phyloP scores from a whole-genome alignment of 1,284 basidiomycete genomes.

The Puccinia coronata region DNA sequence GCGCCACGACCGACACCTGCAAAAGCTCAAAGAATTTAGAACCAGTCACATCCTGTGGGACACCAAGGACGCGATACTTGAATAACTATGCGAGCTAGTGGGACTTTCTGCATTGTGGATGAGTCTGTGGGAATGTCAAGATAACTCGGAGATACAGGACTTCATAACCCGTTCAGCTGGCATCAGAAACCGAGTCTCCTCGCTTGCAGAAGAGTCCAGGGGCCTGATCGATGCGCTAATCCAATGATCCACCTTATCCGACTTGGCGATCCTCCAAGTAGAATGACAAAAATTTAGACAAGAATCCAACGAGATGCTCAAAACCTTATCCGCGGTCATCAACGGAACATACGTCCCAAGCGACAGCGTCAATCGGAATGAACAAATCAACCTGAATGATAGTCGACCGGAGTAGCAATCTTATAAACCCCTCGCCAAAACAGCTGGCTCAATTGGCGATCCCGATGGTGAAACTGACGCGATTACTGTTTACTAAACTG shows the following conservation, averaged over 20 bases:
- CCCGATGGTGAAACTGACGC: too few relatives aligned
- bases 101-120: neutral
- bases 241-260: neutral
- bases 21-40: neutral
- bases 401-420: too few relatives aligned
- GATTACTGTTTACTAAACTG: too few relatives aligned
- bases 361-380: neutral
- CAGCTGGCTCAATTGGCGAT: too few relatives aligned
- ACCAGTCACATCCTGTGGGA: neutral
- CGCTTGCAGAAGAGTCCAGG: neutral
- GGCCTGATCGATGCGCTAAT: neutral
- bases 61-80: neutral
- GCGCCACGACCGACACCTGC: neutral
- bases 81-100: neutral
- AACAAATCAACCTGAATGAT: too few relatives aligned
- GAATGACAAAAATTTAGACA: neutral
- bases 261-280: neutral
- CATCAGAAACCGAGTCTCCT: neutral
- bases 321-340: neutral
- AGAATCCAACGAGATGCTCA: neutral
- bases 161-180: neutral
- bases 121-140: neutral
- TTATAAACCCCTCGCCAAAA: too few relatives aligned
- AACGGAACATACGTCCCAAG: neutral
- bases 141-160: neutral